Conservation (phyloP, 352 stramenopile genomes). For the Pythium phragmitis region DNA sequence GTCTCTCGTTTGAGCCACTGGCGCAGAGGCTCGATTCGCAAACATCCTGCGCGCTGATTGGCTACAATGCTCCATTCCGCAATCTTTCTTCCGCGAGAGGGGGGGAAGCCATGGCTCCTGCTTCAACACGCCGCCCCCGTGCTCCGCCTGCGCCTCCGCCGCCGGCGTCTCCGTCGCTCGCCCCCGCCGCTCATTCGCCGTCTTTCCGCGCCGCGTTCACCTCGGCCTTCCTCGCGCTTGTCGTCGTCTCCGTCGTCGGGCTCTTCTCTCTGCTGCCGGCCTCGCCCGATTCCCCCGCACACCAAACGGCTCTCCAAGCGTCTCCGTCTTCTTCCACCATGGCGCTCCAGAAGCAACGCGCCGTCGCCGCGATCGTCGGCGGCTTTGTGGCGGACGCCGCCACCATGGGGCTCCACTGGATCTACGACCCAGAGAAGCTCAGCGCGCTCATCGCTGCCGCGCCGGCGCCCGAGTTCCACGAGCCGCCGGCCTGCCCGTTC, state of each 20-base stretch:
- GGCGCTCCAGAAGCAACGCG: conserved; percentile 43
- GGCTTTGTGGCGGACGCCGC: conserved; percentile 65
- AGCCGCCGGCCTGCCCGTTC: conserved; percentile 60
- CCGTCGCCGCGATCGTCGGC: conserved; percentile 43
- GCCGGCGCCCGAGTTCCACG: conserved; percentile 45
- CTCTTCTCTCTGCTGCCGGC: conserved; percentile 12
- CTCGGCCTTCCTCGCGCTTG: conserved; percentile 14
- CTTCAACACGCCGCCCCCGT: too few relatives aligned
- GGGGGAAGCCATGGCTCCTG: too few relatives aligned
- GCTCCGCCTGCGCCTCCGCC: too few relatives aligned
- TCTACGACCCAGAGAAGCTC: conserved; percentile 64
- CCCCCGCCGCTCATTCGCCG: conserved; percentile 6
- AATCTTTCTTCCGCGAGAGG: not conserved
- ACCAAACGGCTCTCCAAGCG: not conserved
- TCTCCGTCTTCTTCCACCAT: conserved; percentile 10
- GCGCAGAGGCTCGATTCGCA: not conserved
- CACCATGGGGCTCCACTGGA: conserved; percentile 75
- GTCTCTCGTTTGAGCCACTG: not conserved
- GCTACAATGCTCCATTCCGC: conserved; percentile 10
- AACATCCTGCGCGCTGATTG: conserved; percentile 3
- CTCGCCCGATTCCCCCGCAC: not conserved
- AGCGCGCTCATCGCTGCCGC: conserved; percentile 31
- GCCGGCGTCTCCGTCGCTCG: not conserved
- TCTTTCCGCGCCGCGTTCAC: conserved; percentile 22
- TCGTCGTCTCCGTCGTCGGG: conserved; percentile 6